Base-by-base conservation (phyloP, 139 green algal species). In the Diplosphaera chodatii region DNA sequence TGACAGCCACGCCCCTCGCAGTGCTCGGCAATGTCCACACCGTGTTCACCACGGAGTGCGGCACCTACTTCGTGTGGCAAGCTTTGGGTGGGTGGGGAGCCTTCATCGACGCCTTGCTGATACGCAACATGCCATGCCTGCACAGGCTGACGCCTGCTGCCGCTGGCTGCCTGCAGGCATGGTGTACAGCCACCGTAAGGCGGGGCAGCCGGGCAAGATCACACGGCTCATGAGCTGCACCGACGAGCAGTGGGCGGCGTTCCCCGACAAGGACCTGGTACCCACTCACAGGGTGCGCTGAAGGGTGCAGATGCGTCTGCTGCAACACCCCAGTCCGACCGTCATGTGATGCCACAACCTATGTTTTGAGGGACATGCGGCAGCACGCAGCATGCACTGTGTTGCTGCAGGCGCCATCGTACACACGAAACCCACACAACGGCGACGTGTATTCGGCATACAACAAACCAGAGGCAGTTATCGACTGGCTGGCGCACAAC, bases 191-290 rank as follows among this genome's bases (percentile, higher is more conserved):
- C 82, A 88, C 70, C 78, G 74, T 21, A 82, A 82, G 15, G 75
- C 83, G 1, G 80, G 83, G 6, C 87, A 96, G 74, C 81, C 86
- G 0, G 89, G 89, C 23, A 79, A 77, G 1, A 75, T 94, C 23
- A 92, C 81, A 23, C 80, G 89, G 10, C 84, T 96, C 4, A 86
- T 93, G 84, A 89, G 86, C 71, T 96, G 89, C 82, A 85, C 83
- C 2, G 66, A 82, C 0, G 81, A 86, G 66, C 80, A 96, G 66
- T 67, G 63, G 23, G 72, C 66, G 16, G 32, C 37, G 1, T 66
- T 80, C 34, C 28, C 67, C 0, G 78, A 80, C 56, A 78, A 89
- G 48, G 71, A 83, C 33, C 31, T 77, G 4, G 23, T 78, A 5
- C 69, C 72, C 23, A 94, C 90, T 0, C 85, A 90, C 75, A 70